A percentile compares a stretch with the other conserved stretches of the same genome.
phyloP scores from a whole-genome alignment of 1,284 basidiomycete species.

The Microbotryomycetes sp. region DNA sequence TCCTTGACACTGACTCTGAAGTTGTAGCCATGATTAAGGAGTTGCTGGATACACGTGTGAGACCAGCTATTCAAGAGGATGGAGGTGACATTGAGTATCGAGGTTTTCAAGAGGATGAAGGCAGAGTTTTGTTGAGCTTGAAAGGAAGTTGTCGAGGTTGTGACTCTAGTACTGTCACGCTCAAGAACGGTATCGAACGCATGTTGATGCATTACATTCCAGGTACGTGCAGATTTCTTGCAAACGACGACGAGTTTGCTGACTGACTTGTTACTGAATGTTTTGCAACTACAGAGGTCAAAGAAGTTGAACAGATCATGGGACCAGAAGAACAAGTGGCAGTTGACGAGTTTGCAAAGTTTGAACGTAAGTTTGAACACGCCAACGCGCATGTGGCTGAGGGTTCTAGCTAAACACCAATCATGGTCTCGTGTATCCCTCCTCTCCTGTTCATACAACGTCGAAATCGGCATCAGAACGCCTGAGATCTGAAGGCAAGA shows the following conservation, averaged over 20 bases:
- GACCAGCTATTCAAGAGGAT: conserved; percentile 95
- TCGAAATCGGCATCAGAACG: too few relatives aligned
- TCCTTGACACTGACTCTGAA: conserved; percentile 93
- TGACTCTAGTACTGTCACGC: conserved; percentile 82
- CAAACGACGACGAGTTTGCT: background rate
- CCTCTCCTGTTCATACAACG: background rate
- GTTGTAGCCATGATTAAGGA: conserved; percentile 99
- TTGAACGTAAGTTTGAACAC: conserved; percentile 51
- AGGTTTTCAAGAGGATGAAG: conserved; percentile 50
- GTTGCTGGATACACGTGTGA: conserved; percentile 84
- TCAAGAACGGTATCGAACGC: conserved; percentile 88
- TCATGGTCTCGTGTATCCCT: background rate
- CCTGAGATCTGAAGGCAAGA: conserved; percentile 31
- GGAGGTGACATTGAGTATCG: conserved; percentile 61
- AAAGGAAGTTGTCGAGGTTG: conserved; percentile 97
- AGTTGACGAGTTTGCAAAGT: conserved; percentile 81
- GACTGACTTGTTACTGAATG: background rate
- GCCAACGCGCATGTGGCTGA: background rate
- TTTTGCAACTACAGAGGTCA: conserved; percentile 62
- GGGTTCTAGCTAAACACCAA: background rate
- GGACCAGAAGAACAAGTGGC: conserved; percentile 87
- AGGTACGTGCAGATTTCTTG: conserved; percentile 1
- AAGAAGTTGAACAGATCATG: conserved; percentile 86
- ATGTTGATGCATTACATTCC: conserved; percentile 99
- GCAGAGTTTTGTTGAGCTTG: conserved; percentile 66